Base-by-base conservation (phyloP, 2,329 filamentous ascomycete species). In the Fusarium sp. region DNA sequence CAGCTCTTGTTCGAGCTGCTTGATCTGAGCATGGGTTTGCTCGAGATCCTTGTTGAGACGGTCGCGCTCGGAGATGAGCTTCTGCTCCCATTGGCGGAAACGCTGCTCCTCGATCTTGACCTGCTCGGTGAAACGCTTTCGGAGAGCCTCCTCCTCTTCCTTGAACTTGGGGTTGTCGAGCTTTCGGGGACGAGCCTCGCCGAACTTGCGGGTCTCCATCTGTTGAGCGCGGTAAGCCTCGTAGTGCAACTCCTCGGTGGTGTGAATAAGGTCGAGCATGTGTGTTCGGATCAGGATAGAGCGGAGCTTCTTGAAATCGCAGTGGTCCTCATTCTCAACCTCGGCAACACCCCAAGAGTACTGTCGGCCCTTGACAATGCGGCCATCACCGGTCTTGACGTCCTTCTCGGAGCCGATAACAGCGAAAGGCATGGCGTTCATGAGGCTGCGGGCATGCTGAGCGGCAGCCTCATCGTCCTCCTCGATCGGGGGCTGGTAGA, bases 91-190 rank as follows among this genome's bases (percentile, higher is more conserved):
- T 86, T 97, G 93, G 85, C 97, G 92, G 92, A 99, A 99, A 77
- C 96, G 92, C 88, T 97, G 95, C 87, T 99, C 96, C 88, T 99
- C 97, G 81, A 99, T 94, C 94, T 99, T 99, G 88, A 99, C 96
- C 85, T 99, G 96, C 88, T 99, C 96, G 78, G 96, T 99, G 87
- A 99, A 99, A 79, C 97, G 92, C 92, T 99, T 99, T 86, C 96
- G 92, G 76, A 99, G 91, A 72, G 94, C 94, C 89, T 99, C 96
- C 83, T 99, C 96, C 86, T 99, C 96, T 85, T 99, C 96, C 91
- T 99, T 99, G 91, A 98, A 99, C 89, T 99, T 99, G 86, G 96
- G 96, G 89, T 99, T 99, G 88, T 99, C 96, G 79, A 99, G 89
- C 91, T 99, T 99, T 85, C 96, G 90, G 78, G 96, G 96, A 77